These are phyloP conservation scores for Thoreauomyces humboldtii DNA, from an alignment of 192 early-diverging fungal genomes.

Conservation along the genomic window DNA sequence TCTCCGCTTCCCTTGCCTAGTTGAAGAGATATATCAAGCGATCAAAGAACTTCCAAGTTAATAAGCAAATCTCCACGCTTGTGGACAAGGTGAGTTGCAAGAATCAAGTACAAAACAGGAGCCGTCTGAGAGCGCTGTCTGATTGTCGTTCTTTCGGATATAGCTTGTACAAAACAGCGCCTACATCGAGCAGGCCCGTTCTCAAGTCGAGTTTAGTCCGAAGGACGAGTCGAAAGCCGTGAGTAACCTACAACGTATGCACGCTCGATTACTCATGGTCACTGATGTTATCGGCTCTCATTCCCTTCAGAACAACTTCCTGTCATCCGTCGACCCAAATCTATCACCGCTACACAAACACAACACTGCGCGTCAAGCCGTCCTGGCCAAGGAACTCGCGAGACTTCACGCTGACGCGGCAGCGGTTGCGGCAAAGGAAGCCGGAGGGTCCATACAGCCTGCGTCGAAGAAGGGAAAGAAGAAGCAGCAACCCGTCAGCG, in stretches of 20 bases:
- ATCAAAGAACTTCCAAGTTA: conserved; percentile 70
- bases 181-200: conserved; percentile 73
- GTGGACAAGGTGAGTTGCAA: conserved; percentile 78
- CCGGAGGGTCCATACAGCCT: background rate
- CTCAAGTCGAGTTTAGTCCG: conserved; percentile 53
- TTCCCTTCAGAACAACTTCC: conserved; percentile 30
- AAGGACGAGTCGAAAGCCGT: conserved; percentile 41
- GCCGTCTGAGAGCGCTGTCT: too few species aligned
- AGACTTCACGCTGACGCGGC: conserved; percentile 29
- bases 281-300: background rate
- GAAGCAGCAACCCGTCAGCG: background rate
- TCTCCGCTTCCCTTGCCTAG: conserved; percentile 26
- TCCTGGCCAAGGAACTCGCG: conserved; percentile 36
- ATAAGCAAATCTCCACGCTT: conserved; percentile 78
- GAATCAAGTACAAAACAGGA: background rate
- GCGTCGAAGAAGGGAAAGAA: background rate
- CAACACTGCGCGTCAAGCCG: conserved; percentile 30
- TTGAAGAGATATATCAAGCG: conserved; percentile 84
- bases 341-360: conserved; percentile 40
- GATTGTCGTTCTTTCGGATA: background rate
- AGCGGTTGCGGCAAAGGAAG: conserved; percentile 14
- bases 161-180: conserved; percentile 75
- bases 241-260: conserved; percentile 2
- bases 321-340: conserved; percentile 30
- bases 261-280: background rate